Base-by-base conservation (phyloP, 352 stramenopile species). In the Pythium guiyangense region DNA sequence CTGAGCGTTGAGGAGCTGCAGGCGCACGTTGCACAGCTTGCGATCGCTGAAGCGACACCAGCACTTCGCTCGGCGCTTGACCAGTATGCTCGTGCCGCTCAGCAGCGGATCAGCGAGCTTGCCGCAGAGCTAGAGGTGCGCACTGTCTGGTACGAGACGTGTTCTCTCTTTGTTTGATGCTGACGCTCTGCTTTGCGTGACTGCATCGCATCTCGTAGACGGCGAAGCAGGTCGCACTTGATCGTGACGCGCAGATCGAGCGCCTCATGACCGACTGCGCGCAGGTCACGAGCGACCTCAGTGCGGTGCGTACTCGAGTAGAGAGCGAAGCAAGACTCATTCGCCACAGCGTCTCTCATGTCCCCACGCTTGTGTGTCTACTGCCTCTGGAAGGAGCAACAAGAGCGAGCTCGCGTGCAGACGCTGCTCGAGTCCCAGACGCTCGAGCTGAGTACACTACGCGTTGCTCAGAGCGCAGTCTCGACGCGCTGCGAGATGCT, bases 401-500 rank as follows among this genome's bases (percentile, higher is more conserved):
- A 55, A 1, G 49, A 53, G 37, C 50, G 35, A 39, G 20, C 58
- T 2, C 46, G 58, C 2, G 39, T 58, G 20, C 59, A 66, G 35
- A 64, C 72, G 3, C 61, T 69, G 22, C 46, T 88, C 26, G 54
- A 69, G 3, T 49, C 65, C 0, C 67, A 73, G n/a, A 65, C 81
- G 34, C 26, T 69, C 1, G 77, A 90, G 39, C 52, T 79, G 2
- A 54, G 67, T 6, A 62, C 66, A 2, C 59, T 78, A 15, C 69
- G 70, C 8, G 54, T 60, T 14, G 72, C 71, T 0, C 71, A 77
- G 25, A 59, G 69, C 14, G 75, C 73, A 10, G 43, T 84, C 2
- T 51, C 62, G 4, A 73, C 70, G 22, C 71, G 77, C 18, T 79
- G 76, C 26, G 62, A 77, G 14, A 69, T 86, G 53, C 64, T 90